phyloP scores from a whole-genome alignment of 1,284 basidiomycete species.

The Papiliotrema fonsecae region DNA sequence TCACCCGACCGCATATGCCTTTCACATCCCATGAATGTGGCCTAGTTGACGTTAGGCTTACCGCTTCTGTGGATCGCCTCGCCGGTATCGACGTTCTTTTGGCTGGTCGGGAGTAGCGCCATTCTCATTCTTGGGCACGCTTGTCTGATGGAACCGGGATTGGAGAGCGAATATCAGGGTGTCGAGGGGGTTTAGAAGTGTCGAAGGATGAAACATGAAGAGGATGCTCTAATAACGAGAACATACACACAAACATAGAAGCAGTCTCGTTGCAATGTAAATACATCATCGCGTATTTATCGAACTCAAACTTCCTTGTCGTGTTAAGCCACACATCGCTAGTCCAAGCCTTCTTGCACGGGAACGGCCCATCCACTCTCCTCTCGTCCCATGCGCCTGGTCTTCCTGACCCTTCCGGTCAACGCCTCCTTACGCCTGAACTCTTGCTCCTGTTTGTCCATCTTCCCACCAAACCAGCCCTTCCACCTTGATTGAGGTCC shows the following conservation, averaged over 20 bases:
- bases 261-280: too few species aligned
- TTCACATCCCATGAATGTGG: neutral
- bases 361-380: constrained; percentile 23
- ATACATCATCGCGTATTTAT: neutral
- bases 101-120: constrained; percentile 43
- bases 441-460: constrained; percentile 4
- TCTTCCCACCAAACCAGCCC: constrained; percentile 20
- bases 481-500: constrained; percentile 17
- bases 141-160: constrained; percentile 54
- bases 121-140: constrained; percentile 53
- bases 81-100: constrained; percentile 47
- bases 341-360: neutral
- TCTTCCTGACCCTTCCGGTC: constrained; percentile 30
- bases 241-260: too few species aligned
- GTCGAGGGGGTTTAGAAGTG: constrained; percentile 23
- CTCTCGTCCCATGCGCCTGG: constrained; percentile 39
- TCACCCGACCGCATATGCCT: constrained; percentile 4
- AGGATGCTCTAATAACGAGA: neutral
- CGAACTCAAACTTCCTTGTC: neutral
- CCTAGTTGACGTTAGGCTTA: constrained; percentile 19
- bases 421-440: constrained; percentile 24
- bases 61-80: constrained; percentile 44
- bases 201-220: neutral
- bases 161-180: constrained; percentile 41
- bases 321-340: neutral